These are phyloP conservation scores for Diaporthe eres DNA, from an alignment of 2,329 filamentous ascomycete species.

Conservation along the genomic window DNA sequence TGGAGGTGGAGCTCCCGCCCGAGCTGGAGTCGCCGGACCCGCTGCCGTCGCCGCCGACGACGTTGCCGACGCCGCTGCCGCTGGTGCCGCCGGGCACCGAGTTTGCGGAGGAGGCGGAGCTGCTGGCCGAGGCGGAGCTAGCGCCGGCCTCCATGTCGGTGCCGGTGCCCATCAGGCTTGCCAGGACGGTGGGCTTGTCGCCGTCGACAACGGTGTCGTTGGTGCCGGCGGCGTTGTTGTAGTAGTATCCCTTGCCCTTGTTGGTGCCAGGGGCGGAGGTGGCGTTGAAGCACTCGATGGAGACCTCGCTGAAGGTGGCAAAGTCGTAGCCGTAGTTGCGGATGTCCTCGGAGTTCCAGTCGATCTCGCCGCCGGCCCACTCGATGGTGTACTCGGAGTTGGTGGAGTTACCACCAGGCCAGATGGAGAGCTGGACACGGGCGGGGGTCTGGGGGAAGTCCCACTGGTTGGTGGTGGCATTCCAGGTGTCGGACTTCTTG, in stretches of 20 bases:
- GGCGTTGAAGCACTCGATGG: slow-evolving; percentile 87
- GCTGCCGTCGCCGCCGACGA: slow-evolving; percentile 43
- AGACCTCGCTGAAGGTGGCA: slow-evolving; percentile 81
- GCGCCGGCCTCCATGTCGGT: slow-evolving; percentile 73
- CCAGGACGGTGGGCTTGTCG: slow-evolving; percentile 81
- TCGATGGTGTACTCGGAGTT: slow-evolving; percentile 88
- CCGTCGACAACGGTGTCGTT: slow-evolving; percentile 85
- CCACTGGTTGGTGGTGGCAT: slow-evolving; percentile 84
- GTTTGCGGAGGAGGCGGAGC: slow-evolving; percentile 41
- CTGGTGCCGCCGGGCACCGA: slow-evolving; percentile 50
- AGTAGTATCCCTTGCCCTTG: slow-evolving; percentile 81
- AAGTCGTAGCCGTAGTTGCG: slow-evolving; percentile 90
- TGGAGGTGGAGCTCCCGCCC: slow-evolving; percentile 41
- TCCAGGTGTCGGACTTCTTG: slow-evolving; percentile 86
- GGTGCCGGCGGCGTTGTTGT: slow-evolving; percentile 73
- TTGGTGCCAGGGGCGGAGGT: slow-evolving; percentile 74
- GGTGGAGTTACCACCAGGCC: slow-evolving; percentile 86
- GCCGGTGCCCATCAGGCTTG: slow-evolving; percentile 85
- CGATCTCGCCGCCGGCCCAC: slow-evolving; percentile 92
- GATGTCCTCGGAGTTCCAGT: slow-evolving; percentile 89
- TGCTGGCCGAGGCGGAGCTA: slow-evolving; percentile 41
- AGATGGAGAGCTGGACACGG: slow-evolving; percentile 93
- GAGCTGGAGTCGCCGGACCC: slow-evolving; percentile 44
- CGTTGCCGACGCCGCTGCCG: slow-evolving; percentile 46
- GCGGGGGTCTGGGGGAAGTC: slow-evolving; percentile 92